Conservation (phyloP, 2,329 filamentous ascomycete species). For the Eurotiales sp. region DNA sequence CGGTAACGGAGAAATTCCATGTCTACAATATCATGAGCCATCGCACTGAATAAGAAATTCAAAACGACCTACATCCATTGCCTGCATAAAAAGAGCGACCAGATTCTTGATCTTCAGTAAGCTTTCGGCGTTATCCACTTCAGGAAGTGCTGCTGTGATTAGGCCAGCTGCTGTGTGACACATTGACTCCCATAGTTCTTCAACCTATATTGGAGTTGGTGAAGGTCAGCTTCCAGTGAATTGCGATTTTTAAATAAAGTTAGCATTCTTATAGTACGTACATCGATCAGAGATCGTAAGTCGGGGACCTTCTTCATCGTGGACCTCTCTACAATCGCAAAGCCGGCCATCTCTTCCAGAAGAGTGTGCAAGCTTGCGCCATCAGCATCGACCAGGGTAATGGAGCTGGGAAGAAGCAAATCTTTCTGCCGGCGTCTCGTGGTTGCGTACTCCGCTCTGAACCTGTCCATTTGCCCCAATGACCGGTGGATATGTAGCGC, state of each 20-base stretch:
- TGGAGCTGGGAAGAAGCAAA: conserved; percentile 69
- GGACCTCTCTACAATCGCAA: conserved; percentile 92
- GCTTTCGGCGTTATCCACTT: conserved; percentile 82
- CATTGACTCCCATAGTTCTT: conserved; percentile 98
- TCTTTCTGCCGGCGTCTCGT: conserved; percentile 91
- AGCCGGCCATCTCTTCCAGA: conserved; percentile 89
- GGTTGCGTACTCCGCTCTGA: conserved; percentile 84
- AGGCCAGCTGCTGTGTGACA: conserved; percentile 80
- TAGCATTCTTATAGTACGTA: conserved; percentile 41
- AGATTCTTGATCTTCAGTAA: conserved; percentile 93
- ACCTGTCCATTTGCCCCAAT: conserved; percentile 85
- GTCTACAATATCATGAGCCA: conserved; percentile 51
- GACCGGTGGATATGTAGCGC: conserved; percentile 95
- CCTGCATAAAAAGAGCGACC: conserved; percentile 92
- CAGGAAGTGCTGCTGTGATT: conserved; percentile 72
- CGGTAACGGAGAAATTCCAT: conserved; percentile 81
- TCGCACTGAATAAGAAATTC: neutral
- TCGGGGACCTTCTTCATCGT: conserved; percentile 86
- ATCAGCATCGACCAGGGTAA: conserved; percentile 78
- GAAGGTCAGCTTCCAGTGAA: neutral
- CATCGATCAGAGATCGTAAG: conserved; percentile 76
- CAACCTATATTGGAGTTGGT: conserved; percentile 60
- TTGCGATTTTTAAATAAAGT: neutral
- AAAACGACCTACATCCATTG: conserved; percentile 71
- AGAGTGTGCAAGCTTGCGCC: conserved; percentile 83